Percentiles rank a stretch among this genome's conserved stretches.
Conservation (phyloP, 2,329 filamentous ascomycete genomes). For the Emmonsia crescens region DNA sequence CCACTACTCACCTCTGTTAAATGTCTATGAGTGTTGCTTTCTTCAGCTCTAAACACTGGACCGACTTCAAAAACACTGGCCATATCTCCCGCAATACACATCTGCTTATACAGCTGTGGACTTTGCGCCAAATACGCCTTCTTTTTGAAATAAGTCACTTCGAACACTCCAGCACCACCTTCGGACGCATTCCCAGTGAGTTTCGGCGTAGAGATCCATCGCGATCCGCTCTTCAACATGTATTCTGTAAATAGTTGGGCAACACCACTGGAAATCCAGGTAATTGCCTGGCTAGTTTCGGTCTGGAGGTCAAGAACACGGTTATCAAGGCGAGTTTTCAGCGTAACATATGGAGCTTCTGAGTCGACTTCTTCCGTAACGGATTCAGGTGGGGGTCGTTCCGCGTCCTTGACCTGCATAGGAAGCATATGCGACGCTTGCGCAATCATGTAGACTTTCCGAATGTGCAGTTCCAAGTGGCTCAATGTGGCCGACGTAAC, state of each 20-base stretch:
- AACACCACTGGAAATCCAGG: constrained; percentile 56
- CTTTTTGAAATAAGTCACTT: constrained; percentile 78
- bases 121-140: constrained; percentile 59
- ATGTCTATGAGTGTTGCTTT: constrained; percentile 57
- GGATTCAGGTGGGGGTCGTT: constrained; percentile 36
- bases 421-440: constrained; percentile 50
- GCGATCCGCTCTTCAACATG: constrained; percentile 62
- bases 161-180: constrained; percentile 85
- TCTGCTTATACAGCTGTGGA: constrained; percentile 58
- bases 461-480: constrained; percentile 76
- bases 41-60: constrained; percentile 56
- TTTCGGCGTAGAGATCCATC: constrained; percentile 79
- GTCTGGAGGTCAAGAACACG: constrained; percentile 85
- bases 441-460: constrained; percentile 70
- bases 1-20: constrained; percentile 45
- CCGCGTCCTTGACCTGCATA: constrained; percentile 47
- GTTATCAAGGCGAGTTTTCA: constrained; percentile 83
- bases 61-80: constrained; percentile 55
- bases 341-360: constrained; percentile 58
- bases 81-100: constrained; percentile 55
- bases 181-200: constrained; percentile 84
- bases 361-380: constrained; percentile 42
- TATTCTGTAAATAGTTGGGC: constrained; percentile 67
- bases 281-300: constrained; percentile 82
- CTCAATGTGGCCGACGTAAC: constrained; percentile 79